phyloP scores from a whole-genome alignment of 2,329 filamentous ascomycete genomes.

The Aphanocladium album region DNA sequence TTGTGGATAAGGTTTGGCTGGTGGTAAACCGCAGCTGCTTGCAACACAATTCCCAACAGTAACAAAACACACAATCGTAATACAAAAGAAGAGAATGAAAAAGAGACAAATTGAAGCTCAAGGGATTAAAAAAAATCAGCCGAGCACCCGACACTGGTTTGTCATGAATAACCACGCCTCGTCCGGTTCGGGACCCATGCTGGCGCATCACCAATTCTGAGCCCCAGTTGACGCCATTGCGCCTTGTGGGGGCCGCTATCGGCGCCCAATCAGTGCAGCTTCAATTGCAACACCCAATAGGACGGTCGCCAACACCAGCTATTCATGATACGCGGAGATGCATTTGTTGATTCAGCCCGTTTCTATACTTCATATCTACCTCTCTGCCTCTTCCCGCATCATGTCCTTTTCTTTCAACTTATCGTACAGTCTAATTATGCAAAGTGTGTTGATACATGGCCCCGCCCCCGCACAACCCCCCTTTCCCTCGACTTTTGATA shows the following conservation, averaged over 20 bases:
- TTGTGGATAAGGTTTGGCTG: background rate
- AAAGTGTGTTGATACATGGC: background rate
- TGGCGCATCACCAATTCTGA: slow-evolving; percentile 12
- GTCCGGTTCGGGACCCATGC: slow-evolving; percentile 16
- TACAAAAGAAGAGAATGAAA: background rate
- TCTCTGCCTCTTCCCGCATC: background rate
- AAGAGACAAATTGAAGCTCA: background rate
- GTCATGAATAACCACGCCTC: slow-evolving; percentile 8
- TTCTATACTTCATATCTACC: background rate
- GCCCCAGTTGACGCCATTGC: slow-evolving; percentile 32
- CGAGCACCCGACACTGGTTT: slow-evolving; percentile 3
- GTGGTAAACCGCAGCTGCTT: background rate
- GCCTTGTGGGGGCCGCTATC: slow-evolving; percentile 19
- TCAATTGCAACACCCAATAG: slow-evolving; percentile 5
- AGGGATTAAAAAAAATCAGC: slow-evolving; percentile 17
- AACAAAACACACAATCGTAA: no score
- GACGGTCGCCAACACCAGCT: background rate
- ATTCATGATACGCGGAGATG: slow-evolving; percentile 7
- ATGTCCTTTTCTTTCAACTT: background rate
- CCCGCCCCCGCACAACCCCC: background rate
- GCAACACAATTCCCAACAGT: no score
- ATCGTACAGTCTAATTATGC: slow-evolving; percentile 5
- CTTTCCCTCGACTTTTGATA: no score
- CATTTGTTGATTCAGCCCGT: background rate
- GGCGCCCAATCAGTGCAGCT: slow-evolving; percentile 15